Conservation (phyloP, 176 grass and related monocot genomes). For the Secale cereale region DNA sequence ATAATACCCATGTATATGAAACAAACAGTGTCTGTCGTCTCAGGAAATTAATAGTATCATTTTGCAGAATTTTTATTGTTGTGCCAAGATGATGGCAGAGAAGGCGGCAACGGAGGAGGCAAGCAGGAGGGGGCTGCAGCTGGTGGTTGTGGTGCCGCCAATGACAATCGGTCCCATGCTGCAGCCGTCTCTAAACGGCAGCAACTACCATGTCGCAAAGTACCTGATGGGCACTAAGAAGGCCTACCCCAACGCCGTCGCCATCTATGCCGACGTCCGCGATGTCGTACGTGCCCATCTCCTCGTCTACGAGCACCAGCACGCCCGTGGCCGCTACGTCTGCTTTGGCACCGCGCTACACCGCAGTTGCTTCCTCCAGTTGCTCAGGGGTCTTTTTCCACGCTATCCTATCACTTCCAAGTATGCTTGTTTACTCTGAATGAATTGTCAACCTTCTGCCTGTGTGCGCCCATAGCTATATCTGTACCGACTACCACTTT, state of each 20-base stretch:
- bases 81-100: constrained; percentile 49
- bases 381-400: constrained; percentile 29
- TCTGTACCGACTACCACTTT: no score
- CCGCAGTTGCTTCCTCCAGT: background rate
- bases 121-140: constrained; percentile 3
- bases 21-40: no score
- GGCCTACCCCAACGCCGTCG: constrained; percentile 38
- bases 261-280: constrained; percentile 43
- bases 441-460: no score
- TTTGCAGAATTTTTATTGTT: constrained; percentile 46
- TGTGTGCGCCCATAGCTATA: no score
- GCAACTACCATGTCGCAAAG: constrained; percentile 19
- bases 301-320: constrained; percentile 27
- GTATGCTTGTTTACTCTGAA: background rate
- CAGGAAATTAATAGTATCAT: no score
- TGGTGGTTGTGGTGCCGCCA: constrained; percentile 38
- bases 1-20: no score
- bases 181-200: constrained; percentile 28
- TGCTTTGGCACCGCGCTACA: constrained; percentile 35
- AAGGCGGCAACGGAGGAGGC: constrained; percentile 27
- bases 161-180: constrained; percentile 32
- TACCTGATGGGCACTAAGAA: constrained; percentile 40
- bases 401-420: constrained; percentile 24
- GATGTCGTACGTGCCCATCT: constrained; percentile 43
- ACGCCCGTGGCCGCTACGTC: constrained; percentile 27